Evolutionary conservation across 768 basidiomycete genomes (phyloP), one percentile per base, ranked within the genome.

Genomic region (Phylloporus rhodoxanthus): DNA sequence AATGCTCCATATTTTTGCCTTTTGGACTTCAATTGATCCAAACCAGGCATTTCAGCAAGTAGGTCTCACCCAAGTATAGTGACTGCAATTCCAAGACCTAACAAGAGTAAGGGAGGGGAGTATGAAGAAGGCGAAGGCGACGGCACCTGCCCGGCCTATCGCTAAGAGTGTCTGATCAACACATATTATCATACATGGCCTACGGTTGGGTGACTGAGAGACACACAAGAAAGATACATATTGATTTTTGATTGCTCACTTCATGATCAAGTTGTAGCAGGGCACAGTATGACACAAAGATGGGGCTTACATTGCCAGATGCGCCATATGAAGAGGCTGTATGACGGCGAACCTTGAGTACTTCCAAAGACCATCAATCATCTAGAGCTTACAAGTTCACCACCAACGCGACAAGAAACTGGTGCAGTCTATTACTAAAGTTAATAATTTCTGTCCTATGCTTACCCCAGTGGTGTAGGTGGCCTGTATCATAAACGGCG

Each of bases 271-370:
- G 15, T 1, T 14, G 15, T 53, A 45, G 43, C 2, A 33, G 15
- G 15, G 7, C 15, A n/a, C 8, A 1, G 1, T 21, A 34, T 4
- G 25, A 2, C 10, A 32, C 26, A 1, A 19, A 17, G n/a, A 19
- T 20, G 26, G 8, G n/a, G 28, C 58, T 50, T 42, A 59, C 58
- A 20, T 43, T 51, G 50, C 54, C 54, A 52, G 17, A 59, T 49
- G 17, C 58, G 58, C 58, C 57, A 59, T 25, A 59, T 28, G 23
- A 56, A 59, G 34, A 43, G 56, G 9, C 58, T 59, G 39, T 19
- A 29, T 14, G 40, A 19, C 5, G n/a, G n/a, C n/a, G n/a, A 15
- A 23, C 6, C 4, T 2, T 51, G 10, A 42, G 30, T n/a, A 19
- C 14, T 15, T 2, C 29, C 30, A 20, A n/a, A 25, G n/a, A 7